Conservation (phyloP, 1,284 basidiomycete genomes). For the Coriolopsis trogii region DNA sequence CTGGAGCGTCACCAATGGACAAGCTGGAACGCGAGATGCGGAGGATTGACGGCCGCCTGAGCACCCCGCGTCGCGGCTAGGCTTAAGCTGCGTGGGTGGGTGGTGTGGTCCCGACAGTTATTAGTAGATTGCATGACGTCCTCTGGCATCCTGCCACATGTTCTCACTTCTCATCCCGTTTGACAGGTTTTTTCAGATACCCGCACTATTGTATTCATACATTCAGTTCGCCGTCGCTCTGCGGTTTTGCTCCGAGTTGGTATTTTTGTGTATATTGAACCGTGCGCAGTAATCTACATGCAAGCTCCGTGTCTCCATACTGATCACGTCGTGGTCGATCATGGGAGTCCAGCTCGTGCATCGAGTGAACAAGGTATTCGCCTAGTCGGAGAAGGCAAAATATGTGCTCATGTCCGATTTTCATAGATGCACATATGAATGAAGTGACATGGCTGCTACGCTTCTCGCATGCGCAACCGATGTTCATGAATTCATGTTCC, state of each 20-base stretch:
- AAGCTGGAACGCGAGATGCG: slow-evolving; percentile 77
- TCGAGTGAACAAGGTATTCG: neutral
- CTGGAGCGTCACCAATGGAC: slow-evolving; percentile 48
- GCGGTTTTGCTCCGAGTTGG: neutral
- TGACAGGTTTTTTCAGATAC: slow-evolving; percentile 14
- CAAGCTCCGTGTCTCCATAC: slow-evolving; percentile 1
- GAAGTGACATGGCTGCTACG: no score
- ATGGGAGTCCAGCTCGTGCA: neutral
- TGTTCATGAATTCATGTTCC: neutral
- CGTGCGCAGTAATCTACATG: slow-evolving; percentile 4
- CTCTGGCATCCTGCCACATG: slow-evolving; percentile 3
- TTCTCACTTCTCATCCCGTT: slow-evolving; percentile 11
- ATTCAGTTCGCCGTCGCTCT: slow-evolving; percentile 6
- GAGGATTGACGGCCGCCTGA: slow-evolving; percentile 73
- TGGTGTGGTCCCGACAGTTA: slow-evolving; percentile 8
- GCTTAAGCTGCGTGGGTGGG: no score
- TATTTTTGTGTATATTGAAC: slow-evolving; percentile 5
- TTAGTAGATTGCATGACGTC: slow-evolving; percentile 16
- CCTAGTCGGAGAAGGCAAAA: neutral
- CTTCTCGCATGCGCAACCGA: neutral
- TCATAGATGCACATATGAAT: no score
- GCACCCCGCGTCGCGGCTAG: slow-evolving; percentile 51
- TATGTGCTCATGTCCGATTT: slow-evolving; percentile 1
- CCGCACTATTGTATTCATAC: slow-evolving; percentile 22
- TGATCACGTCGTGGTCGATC: slow-evolving; percentile 1